Conservation (phyloP, 805 yeast genomes). For the Groenewaldozyma tartarivorans region DNA sequence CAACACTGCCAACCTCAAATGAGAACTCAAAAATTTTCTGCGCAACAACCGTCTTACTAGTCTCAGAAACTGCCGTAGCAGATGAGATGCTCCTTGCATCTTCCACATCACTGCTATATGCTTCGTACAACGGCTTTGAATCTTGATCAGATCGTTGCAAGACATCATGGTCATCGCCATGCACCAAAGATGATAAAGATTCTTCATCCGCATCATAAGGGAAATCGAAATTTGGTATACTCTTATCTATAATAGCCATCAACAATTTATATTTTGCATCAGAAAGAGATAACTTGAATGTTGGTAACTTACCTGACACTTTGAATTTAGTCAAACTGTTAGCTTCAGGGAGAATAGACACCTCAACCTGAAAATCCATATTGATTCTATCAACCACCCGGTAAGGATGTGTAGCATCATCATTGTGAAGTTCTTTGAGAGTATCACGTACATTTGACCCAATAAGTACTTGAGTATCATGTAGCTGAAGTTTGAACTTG, state of each 20-base stretch:
- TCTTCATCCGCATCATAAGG: constrained; percentile 26
- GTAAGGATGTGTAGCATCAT: constrained; percentile 33
- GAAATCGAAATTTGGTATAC: constrained; percentile 45
- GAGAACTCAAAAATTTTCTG: constrained; percentile 68
- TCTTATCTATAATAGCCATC: constrained; percentile 64
- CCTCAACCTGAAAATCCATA: constrained; percentile 62
- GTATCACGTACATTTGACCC: constrained; percentile 77
- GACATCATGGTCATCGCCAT: constrained; percentile 3
- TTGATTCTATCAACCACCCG: constrained; percentile 68
- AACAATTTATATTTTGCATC: constrained; percentile 86
- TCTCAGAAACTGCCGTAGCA: background rate
- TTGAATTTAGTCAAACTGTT: constrained; percentile 60
- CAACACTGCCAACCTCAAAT: constrained; percentile 56
- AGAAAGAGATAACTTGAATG: constrained; percentile 59
- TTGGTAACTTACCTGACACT: constrained; percentile 70
- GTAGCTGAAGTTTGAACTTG: constrained; percentile 62
- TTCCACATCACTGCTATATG: background rate
- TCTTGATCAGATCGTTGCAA: background rate
- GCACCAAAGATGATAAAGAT: constrained; percentile 11
- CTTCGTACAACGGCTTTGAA: constrained; percentile 7
- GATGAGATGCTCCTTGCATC: background rate
- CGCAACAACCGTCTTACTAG: constrained; percentile 1
- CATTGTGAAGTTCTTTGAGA: constrained; percentile 54
- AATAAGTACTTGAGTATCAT: constrained; percentile 80
- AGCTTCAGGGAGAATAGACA: constrained; percentile 81